Evolutionary conservation across 2,329 filamentous ascomycete species (phyloP), one percentile per base, ranked within the genome.

Genomic region (Colletotrichum higginsianum): DNA sequence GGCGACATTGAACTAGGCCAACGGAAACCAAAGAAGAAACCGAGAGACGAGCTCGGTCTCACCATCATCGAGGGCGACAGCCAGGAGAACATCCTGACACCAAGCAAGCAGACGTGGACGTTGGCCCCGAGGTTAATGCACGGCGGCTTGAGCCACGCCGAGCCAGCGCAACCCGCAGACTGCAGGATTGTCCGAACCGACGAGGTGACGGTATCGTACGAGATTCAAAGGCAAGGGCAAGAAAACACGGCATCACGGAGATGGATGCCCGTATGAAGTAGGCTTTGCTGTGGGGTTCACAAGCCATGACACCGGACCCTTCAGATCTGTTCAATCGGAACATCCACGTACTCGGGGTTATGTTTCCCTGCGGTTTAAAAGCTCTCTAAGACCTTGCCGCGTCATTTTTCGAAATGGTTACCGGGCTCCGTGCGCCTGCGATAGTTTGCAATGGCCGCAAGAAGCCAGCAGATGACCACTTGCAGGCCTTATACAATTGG

Each of bases 41-140:
- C 44, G 13, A 44, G 46, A 11, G 73, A 75, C 30, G 66, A 69
- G 2, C 65, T 75, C 1, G 73, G 72, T 1, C 57, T 75, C 23
- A 75, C 73, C 26, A 73, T 75, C 16, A 38, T 74, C 15, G 69
- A 72, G 26, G 62, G 64, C 49, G 69, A 68, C 16, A 75, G 73
- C 62, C 65, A 75, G 50, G 73, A 75, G 40, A 57, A 67, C 30
- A 75, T 75, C 0, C 47, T 74, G 18, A 35, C 40, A 2, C 21
- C 38, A 12, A 30, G 23, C 21, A 47, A 44, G 7, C 11, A 46
- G 42, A 30, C 52, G 11, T 50, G n/a, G 30, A 23, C 18, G 8
- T 42, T 35, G 46, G 23, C 44, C 8, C 13, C 47, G 21, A 38
- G 23, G 26, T 46, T 46, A 23, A 47, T 26, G 9, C 42, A 58